Base-by-base conservation (phyloP, 2,329 filamentous ascomycete genomes). In the Nectriaceae sp. region DNA sequence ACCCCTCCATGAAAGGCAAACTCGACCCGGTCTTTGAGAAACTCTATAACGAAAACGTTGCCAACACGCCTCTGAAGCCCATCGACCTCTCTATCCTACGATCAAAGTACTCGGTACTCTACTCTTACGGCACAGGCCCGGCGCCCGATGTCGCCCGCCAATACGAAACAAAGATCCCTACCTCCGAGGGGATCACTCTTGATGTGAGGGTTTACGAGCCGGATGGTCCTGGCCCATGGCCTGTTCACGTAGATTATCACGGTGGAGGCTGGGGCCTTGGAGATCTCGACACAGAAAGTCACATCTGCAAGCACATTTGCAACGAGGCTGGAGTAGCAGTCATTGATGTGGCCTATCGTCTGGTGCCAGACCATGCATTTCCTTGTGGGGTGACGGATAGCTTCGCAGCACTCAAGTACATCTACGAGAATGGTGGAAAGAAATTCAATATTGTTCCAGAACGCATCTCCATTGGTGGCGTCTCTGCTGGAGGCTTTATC, bases 281-380 rank as follows among this genome's bases (percentile, higher is more conserved):
- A 2, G 76, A 77, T 49, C 63, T 79, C 11, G 71, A 75, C 18
- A 77, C 75, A 1, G 77, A 79, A 63, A 65, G 70, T 3, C 70
- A 76, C 53, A 73, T 78, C 46, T 77, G 75, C 67, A 67, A 68
- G 43, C 74, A 78, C 53, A 66, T 79, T 20, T 75, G 71, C 60
- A 63, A 66, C 21, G 65, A 70, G 39, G 71, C 71, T 19, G 64
- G 66, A 21, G 75, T 76, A 21, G 69, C 67, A 13, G 75, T 80
- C 21, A 67, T 82, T 45, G 74, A 78, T 54, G 72, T 80, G 11
- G 75, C 62, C n/a, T 82, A 80, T 55, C 71, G 77, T 4, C 70
- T 79, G 1, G 73, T 77, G 0, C 78, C 78, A 8, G 76, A 80
- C 58, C 59, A 71, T 52, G 63, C 72, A 4, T 79, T 76, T 48